Evolutionary conservation across 345 rosid species (phyloP), one percentile per base, ranked within the genome.

Genomic region (Nephelium lappaceum): DNA sequence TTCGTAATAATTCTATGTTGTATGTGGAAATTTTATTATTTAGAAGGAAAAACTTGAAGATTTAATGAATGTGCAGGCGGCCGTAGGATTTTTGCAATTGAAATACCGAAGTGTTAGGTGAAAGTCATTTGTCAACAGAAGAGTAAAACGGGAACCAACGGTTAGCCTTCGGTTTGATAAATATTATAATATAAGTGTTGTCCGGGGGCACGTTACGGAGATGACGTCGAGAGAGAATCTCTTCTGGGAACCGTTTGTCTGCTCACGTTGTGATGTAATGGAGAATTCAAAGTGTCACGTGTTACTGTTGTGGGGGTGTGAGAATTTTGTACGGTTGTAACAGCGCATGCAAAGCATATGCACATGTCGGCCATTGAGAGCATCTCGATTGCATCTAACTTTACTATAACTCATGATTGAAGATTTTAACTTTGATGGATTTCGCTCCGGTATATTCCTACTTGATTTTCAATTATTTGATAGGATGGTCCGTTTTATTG

Each of bases 221-320:
- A 8, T 57, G 66, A 10, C n/a, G 65, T 36, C 31, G 31, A 53
- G 15, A 39, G 65, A 21, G 76, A 73, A 73, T 57, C 67, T 73
- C 11, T 11, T 36, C 15, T 36, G 24, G 3, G 53, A n/a, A 19
- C 8, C 39, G n/a, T 39, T 73, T 58, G 67, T 39, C 36, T 45
- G 5, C 8, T 45, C 1, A 6, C 19, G 6, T 18, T 19, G 66
- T 57, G 75, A 39, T 38, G 38, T 38, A 3, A 41, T 6, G 4
- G n/a, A 39, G 49, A 39, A 3, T 18, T n/a, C 11, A 10, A 4
- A 12, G 39, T 6, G 39, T 45, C 73, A 69, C 11, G 58, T 47
- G 57, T 69, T 69, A 5, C 24, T 10, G 16, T 45, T 5, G 39
- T 31, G 6, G 39, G 58, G 19, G 57, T 69, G 53, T 45, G 24